Evolutionary conservation across 306 rosid genomes (phyloP).

Genomic region (Parietaria judaica): DNA sequence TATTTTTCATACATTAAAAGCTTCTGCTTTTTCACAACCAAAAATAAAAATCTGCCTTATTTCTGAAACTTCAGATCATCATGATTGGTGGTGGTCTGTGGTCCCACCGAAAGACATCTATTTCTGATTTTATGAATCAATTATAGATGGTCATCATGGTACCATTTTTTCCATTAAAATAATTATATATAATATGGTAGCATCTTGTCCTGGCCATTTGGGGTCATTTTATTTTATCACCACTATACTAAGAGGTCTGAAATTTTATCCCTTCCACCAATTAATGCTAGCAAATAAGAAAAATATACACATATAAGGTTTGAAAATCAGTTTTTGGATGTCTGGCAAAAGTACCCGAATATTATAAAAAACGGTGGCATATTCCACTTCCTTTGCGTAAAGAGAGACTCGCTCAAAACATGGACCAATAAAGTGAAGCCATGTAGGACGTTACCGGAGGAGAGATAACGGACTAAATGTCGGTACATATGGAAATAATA

Average conservation of each 20-base stretch:
- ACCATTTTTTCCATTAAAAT: background rate
- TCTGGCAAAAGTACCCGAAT: too few species aligned
- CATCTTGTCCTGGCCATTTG: slow-evolving; percentile 16
- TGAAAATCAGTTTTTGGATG: too few species aligned
- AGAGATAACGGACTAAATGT: too few species aligned
- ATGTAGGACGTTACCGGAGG: too few species aligned
- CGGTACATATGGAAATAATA: too few species aligned
- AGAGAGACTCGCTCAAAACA: too few species aligned
- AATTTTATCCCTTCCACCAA: slow-evolving; percentile 19
- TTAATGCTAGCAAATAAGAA: slow-evolving; percentile 1
- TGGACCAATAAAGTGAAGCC: too few species aligned
- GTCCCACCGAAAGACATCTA: slow-evolving; percentile 5
- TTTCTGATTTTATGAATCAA: too few species aligned
- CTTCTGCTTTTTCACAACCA: too few species aligned
- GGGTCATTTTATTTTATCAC: slow-evolving; percentile 4
- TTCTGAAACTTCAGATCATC: slow-evolving; percentile 15
- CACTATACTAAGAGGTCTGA: slow-evolving; percentile 12
- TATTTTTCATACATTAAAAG: slow-evolving; percentile 4
- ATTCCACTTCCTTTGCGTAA: too few species aligned
- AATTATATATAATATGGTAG: background rate
- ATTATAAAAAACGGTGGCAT: too few species aligned
- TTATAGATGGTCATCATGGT: too few species aligned
- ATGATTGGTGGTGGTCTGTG: slow-evolving; percentile 14
- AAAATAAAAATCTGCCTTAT: slow-evolving; percentile 2
- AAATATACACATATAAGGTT: background rate